Percentiles rank a stretch among this genome's conserved stretches.
These are phyloP conservation scores for Colletotrichum tropicicola DNA, from an alignment of 2,329 filamentous ascomycete genomes.

Conservation along the genomic window DNA sequence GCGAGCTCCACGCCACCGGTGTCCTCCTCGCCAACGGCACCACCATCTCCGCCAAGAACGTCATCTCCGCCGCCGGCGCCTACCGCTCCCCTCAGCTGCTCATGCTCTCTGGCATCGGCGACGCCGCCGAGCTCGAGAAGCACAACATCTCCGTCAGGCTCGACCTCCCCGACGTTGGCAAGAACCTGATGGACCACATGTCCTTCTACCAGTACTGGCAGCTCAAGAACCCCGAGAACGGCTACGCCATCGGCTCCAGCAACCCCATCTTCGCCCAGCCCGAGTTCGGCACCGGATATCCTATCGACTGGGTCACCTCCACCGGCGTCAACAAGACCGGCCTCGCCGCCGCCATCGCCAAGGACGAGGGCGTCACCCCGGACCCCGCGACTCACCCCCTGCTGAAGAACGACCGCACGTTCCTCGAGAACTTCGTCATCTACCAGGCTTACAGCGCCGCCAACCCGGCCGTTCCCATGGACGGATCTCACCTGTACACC, in stretches of 20 bases:
- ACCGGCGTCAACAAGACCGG: constrained; percentile 37
- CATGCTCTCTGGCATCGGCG: constrained; percentile 62
- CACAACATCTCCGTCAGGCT: constrained; percentile 51
- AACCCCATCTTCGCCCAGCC: constrained; percentile 45
- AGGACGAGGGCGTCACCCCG: constrained; percentile 42
- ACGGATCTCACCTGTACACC: constrained; percentile 29
- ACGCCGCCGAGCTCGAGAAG: constrained; percentile 49
- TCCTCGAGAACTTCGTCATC: constrained; percentile 36
- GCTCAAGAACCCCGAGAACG: constrained; percentile 41
- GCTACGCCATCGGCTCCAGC: constrained; percentile 41
- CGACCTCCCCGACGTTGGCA: constrained; percentile 57
- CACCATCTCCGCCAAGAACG: constrained; percentile 35
- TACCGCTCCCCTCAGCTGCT: constrained; percentile 62
- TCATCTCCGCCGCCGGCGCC: constrained; percentile 55
- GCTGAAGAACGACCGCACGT: constrained; percentile 37
- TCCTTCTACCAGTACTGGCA: constrained; percentile 46
- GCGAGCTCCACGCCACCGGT: constrained; percentile 33
- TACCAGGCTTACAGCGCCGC: constrained; percentile 28
- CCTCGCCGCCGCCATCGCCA: constrained; percentile 41
- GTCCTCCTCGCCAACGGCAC: constrained; percentile 39
- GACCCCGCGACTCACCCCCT: constrained; percentile 43
- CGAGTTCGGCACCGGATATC: constrained; percentile 45
- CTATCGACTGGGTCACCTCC: constrained; percentile 47
- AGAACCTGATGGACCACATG: constrained; percentile 59
- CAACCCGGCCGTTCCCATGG: constrained; percentile 9